Base-by-base conservation (phyloP, 257 asterid species). In the Scutellaria minor region DNA sequence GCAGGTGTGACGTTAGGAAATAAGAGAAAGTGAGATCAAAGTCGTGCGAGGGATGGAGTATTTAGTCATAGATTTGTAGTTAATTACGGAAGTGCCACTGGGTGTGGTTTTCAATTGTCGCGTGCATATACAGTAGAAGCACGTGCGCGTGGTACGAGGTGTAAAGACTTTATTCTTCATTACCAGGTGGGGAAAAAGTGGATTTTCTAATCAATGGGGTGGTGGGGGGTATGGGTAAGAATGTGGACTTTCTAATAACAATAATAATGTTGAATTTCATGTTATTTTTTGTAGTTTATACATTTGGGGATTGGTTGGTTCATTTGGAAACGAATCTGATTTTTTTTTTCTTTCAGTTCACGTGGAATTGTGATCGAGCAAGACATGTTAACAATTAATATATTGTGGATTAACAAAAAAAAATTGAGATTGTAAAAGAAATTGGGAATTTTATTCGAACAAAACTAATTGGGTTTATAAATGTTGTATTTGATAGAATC, bases 71-170 rank as follows among this genome's bases (percentile, higher is more conserved):
- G 81, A 76, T 63, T 73, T 80, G 22, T 55, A 18, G 37, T 67
- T 70, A 72, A 53, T 80, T 50, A 68, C 84, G 64, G 59, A 58
- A 18, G 12, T 18, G 35, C 68, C 77, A 71, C 77, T 65, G 42
- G 45, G 9, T 18, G 11, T 20, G 44, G 41, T 50, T 41, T 68
- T 44, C 6, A 9, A n/a, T 58, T 50, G 55, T 39, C 75, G 47
- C 75, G 83, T 79, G 83, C 75, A 1, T 4, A 51, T 45, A 75
- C 69, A 79, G 80, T 75, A 1, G 20, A 5, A 67, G 77, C 79
- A 77, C 84, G 77, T 77, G 84, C 79, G 78, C 70, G 78, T 63
- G 73, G 68, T 68, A 61, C 71, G 72, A 46, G 64, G 68, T 51
- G 72, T 12, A 8, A 11, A 39, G 61, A 9, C 57, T 64, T 66